phyloP scores from a whole-genome alignment of 2,329 filamentous ascomycete genomes.

The Venturia oleaginea region DNA sequence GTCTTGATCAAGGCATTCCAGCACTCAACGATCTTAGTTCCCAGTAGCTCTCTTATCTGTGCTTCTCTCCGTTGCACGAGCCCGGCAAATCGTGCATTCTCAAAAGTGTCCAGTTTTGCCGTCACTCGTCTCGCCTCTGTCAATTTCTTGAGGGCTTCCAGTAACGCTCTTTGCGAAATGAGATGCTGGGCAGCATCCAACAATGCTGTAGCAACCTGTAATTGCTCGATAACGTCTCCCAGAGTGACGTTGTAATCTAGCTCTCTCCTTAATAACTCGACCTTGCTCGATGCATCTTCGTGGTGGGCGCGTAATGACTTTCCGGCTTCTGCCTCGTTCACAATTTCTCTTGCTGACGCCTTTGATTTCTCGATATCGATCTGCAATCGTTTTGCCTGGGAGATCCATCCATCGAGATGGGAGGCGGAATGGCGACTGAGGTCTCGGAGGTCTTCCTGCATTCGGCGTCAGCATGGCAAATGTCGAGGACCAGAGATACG shows the following conservation, averaged over 20 bases:
- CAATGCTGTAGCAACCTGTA: constrained; percentile 40
- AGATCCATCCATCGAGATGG: constrained; percentile 79
- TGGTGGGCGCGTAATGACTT: constrained; percentile 55
- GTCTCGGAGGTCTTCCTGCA: constrained; percentile 59
- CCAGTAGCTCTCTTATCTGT: constrained; percentile 57
- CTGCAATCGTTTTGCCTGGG: constrained; percentile 74
- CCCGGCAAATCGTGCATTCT: constrained; percentile 27
- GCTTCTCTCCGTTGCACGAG: constrained; percentile 57
- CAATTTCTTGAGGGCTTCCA: constrained; percentile 39
- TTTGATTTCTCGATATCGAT: constrained; percentile 76
- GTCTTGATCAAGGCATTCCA: constrained; percentile 59
- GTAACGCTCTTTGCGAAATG: constrained; percentile 36
- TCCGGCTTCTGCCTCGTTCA: constrained; percentile 64
- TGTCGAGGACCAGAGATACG: constrained; percentile 21
- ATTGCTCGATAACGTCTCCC: constrained; percentile 39
- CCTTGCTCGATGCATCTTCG: constrained; percentile 49
- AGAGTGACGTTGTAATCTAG: constrained; percentile 50
- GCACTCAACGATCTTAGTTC: constrained; percentile 56
- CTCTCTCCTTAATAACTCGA: constrained; percentile 47
- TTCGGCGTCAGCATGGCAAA: constrained; percentile 28
- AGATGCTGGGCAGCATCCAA: constrained; percentile 39
- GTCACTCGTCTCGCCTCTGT: constrained; percentile 45
- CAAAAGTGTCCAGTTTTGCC: constrained; percentile 50
- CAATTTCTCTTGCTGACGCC: constrained; percentile 69
- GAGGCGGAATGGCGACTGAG: constrained; percentile 69